phyloP scores from a whole-genome alignment of 495 filamentous ascomycete species.

The Penicillium maclennaniae region DNA sequence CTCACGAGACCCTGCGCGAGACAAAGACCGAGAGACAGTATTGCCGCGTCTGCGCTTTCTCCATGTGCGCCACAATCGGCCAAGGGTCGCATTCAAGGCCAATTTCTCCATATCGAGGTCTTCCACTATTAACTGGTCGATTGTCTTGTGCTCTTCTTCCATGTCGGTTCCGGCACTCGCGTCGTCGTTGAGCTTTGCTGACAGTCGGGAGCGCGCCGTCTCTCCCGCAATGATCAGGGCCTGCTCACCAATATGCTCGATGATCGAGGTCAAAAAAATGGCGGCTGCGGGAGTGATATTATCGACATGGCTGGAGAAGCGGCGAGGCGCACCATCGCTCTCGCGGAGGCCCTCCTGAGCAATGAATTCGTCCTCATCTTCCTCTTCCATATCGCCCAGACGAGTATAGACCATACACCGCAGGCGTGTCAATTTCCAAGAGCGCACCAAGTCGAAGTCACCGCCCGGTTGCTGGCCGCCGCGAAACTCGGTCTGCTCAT shows the following conservation, averaged over 20 bases:
- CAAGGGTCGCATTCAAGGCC: slow-evolving; percentile 80
- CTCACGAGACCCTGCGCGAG: slow-evolving; percentile 42
- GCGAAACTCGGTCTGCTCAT: slow-evolving; percentile 61
- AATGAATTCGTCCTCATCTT: slow-evolving; percentile 87
- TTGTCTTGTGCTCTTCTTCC: slow-evolving; percentile 27
- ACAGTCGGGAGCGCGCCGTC: slow-evolving; percentile 72
- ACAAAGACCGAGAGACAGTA: slow-evolving; percentile 35
- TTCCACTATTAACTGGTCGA: slow-evolving; percentile 73
- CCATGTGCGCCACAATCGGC: slow-evolving; percentile 92
- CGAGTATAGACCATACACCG: slow-evolving; percentile 98
- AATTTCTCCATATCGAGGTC: slow-evolving; percentile 92
- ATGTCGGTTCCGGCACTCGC: slow-evolving; percentile 14
- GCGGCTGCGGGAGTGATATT: slow-evolving; percentile 87
- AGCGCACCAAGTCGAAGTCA: slow-evolving; percentile 79
- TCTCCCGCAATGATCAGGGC: slow-evolving; percentile 83
- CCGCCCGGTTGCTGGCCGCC: slow-evolving; percentile 47
- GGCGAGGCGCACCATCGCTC: slow-evolving; percentile 42
- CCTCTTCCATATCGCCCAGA: slow-evolving; percentile 94
- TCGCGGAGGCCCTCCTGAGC: slow-evolving; percentile 64
- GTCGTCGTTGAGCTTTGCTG: slow-evolving; percentile 29
- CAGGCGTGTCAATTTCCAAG: slow-evolving; percentile 88
- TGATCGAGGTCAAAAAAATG: slow-evolving; percentile 90
- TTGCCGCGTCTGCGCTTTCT: slow-evolving; percentile 65
- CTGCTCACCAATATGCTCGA: slow-evolving; percentile 93
- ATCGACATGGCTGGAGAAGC: slow-evolving; percentile 55